Evolutionary conservation across 257 asterid species (phyloP).

Genomic region (Solanum clarkiae): DNA sequence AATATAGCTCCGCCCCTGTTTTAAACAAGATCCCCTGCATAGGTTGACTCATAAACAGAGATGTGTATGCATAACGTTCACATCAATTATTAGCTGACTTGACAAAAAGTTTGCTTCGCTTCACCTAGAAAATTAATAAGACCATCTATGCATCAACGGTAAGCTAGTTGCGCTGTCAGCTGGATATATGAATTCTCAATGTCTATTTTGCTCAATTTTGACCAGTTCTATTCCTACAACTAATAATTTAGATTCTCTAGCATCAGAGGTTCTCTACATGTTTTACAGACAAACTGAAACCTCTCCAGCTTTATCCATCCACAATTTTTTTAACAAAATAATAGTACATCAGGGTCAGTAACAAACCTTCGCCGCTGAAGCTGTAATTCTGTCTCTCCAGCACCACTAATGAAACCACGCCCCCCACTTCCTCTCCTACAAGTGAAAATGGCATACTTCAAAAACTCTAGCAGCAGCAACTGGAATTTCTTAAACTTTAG

Average conservation of each 20-base stretch:
- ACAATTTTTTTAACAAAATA: background rate
- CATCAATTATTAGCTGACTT: background rate
- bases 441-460: constrained; percentile 11
- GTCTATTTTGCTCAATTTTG: background rate
- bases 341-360: background rate
- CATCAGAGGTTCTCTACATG: background rate
- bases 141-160: background rate
- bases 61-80: background rate
- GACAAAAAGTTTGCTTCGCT: background rate
- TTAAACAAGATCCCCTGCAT: background rate
- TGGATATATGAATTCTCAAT: background rate
- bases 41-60: background rate
- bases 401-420: constrained; percentile 93
- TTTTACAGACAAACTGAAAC: background rate
- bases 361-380: constrained; percentile 86
- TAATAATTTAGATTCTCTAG: background rate
- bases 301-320: background rate
- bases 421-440: constrained; percentile 99
- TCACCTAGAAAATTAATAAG: background rate
- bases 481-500: background rate
- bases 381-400: constrained; percentile 99
- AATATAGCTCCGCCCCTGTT: no score
- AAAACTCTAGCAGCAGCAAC: background rate
- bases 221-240: background rate
- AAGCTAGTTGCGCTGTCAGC: background rate